Conservation (phyloP, 2,329 filamentous ascomycete genomes). For the Tolypocladium paradoxum region DNA sequence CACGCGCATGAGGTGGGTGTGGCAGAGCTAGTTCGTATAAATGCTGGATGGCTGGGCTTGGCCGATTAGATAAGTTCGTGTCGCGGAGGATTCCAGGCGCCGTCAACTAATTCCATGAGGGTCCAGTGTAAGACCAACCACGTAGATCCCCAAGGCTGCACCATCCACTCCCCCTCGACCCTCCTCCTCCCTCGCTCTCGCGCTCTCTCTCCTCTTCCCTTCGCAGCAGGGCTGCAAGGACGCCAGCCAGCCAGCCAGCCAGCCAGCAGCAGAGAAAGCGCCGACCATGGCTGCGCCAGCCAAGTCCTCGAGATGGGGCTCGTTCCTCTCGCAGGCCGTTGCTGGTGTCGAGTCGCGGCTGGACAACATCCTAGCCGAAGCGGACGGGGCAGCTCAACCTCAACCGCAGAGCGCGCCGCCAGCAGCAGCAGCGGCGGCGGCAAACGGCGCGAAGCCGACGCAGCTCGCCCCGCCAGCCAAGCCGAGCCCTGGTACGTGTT, state of each 20-base stretch:
- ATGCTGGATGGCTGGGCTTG: neutral
- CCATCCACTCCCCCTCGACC: neutral
- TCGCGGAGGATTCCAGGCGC: neutral
- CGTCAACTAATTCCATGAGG: neutral
- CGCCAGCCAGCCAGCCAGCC: neutral
- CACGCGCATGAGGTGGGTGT: neutral
- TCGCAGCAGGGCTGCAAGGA: neutral
- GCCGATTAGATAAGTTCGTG: neutral
- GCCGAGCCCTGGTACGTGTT: conserved; percentile 11
- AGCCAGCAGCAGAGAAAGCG: neutral
- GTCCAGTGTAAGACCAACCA: neutral
- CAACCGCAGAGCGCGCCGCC: neutral
- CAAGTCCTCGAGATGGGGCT: conserved; percentile 55
- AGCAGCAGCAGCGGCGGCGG: conserved; percentile 16
- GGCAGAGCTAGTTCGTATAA: neutral
- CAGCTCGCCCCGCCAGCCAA: conserved; percentile 17
- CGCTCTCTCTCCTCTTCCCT: neutral
- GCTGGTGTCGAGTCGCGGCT: conserved; percentile 88
- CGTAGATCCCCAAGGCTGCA: neutral
- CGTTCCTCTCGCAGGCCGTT: conserved; percentile 79
- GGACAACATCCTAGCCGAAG: conserved; percentile 82
- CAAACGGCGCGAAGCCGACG: neutral
- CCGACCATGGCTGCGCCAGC: conserved; percentile 35
- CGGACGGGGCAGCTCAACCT: conserved; percentile 34
- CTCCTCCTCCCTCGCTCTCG: neutral